Conservation (phyloP, 2,329 filamentous ascomycete genomes). For the Alternaria longipes region DNA sequence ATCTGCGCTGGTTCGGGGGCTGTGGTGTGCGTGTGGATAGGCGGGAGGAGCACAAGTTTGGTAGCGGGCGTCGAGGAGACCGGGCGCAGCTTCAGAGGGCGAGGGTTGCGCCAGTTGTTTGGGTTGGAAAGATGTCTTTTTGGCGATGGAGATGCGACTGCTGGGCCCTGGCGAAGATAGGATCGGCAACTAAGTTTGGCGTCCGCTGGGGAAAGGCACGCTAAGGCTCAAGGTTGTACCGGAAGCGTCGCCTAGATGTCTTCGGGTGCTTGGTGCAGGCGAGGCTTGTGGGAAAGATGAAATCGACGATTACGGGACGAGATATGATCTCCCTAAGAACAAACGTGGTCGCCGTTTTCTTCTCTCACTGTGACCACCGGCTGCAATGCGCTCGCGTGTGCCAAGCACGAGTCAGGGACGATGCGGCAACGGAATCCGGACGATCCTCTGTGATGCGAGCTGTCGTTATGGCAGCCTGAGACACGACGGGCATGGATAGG, state of each 20-base stretch:
- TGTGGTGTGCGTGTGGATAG: constrained; percentile 1
- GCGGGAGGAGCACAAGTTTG: constrained; percentile 2
- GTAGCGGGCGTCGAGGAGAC: constrained; percentile 11
- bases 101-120: constrained; percentile 14
- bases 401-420: constrained; percentile 34
- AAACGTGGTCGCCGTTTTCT: not conserved
- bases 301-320: not conserved
- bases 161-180: constrained; percentile 22
- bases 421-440: constrained; percentile 27
- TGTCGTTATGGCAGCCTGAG: constrained; percentile 25
- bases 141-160: constrained; percentile 19
- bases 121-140: constrained; percentile 20
- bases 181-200: constrained; percentile 36
- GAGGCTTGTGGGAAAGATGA: not conserved
- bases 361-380: constrained; percentile 7
- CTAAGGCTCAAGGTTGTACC: constrained; percentile 19
- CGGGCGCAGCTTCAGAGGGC: constrained; percentile 5
- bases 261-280: constrained; percentile 13
- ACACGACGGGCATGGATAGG: constrained; percentile 43
- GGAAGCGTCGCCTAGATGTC: constrained; percentile 9
- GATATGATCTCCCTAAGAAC: constrained; percentile 9
- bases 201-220: constrained; percentile 27
- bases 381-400: constrained; percentile 27
- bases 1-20: not conserved
- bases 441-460: constrained; percentile 28